Evolutionary conservation across 176 grass and related monocot species (phyloP).

Genomic region (Phoenix dactylifera): DNA sequence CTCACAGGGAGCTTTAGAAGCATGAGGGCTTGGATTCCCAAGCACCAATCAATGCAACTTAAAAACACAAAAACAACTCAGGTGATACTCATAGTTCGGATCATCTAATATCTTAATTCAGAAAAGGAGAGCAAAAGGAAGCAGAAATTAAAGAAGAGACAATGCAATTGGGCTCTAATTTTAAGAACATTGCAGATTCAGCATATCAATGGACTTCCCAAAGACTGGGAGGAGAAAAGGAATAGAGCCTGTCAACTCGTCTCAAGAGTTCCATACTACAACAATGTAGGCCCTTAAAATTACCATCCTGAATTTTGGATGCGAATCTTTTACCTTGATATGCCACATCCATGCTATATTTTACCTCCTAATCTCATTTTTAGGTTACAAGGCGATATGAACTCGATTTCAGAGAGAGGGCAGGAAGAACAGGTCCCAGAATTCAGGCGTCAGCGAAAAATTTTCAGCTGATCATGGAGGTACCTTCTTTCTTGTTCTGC

Average conservation of each 20-base stretch:
- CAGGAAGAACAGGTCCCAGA: slow-evolving; percentile 70
- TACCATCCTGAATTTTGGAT: neutral
- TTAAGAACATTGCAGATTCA: slow-evolving; percentile 43
- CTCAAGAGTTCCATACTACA: slow-evolving; percentile 79
- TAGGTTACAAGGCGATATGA: slow-evolving; percentile 76
- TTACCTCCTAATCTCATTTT: neutral
- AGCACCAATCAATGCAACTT: slow-evolving; percentile 53
- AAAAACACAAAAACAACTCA: slow-evolving; percentile 50
- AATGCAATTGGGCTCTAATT: neutral
- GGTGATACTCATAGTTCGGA: slow-evolving; percentile 6
- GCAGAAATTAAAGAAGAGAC: too few species aligned
- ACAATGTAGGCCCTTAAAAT: slow-evolving; percentile 35
- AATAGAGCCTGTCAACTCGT: slow-evolving; percentile 45
- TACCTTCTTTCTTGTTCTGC: slow-evolving; percentile 5
- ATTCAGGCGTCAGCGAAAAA: slow-evolving; percentile 92
- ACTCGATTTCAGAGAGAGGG: slow-evolving; percentile 87
- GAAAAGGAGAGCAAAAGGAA: too few species aligned
- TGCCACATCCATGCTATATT: too few species aligned
- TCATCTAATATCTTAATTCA: too few species aligned
- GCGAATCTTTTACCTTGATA: neutral
- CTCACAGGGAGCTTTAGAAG: slow-evolving; percentile 68
- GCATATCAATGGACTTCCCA: slow-evolving; percentile 59
- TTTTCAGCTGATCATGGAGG: slow-evolving; percentile 78
- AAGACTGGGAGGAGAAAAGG: slow-evolving; percentile 69
- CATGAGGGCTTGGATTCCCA: slow-evolving; percentile 69